These are phyloP conservation scores for Rhizophora apiculata DNA, from an alignment of 345 rosid genomes.

Conservation along the genomic window DNA sequence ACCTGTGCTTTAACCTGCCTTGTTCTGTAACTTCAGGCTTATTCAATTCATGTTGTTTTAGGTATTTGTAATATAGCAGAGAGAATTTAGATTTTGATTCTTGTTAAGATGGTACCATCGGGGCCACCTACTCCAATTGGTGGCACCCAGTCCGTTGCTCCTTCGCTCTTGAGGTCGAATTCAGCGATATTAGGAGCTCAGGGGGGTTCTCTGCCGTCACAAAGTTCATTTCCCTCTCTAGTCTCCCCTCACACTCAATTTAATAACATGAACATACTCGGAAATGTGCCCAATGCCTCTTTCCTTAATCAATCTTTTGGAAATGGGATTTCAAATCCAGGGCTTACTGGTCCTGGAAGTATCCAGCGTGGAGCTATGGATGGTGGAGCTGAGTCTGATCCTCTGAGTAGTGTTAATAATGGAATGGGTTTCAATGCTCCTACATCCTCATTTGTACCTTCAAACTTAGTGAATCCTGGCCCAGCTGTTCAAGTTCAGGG, in stretches of 20 bases:
- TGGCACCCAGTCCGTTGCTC: constrained; percentile 62
- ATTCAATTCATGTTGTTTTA: constrained; percentile 38
- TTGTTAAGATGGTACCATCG: constrained; percentile 69
- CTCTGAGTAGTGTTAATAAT: constrained; percentile 59
- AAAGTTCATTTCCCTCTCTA: constrained; percentile 59
- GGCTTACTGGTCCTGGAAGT: constrained; percentile 48
- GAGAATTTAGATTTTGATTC: constrained; percentile 20
- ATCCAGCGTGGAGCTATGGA: constrained; percentile 58
- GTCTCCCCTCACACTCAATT: constrained; percentile 71
- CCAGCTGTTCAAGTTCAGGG: constrained; percentile 70
- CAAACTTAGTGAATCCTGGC: constrained; percentile 62
- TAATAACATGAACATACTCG: constrained; percentile 71
- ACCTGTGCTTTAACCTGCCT: constrained; percentile 14
- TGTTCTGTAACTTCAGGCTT: constrained; percentile 26
- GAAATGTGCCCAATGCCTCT: constrained; percentile 71
- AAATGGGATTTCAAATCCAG: constrained; percentile 58
- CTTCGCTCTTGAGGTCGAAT: constrained; percentile 68
- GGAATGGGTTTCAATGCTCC: constrained; percentile 63
- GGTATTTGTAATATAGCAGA: constrained; percentile 18
- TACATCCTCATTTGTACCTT: constrained; percentile 51
- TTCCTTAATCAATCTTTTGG: constrained; percentile 84
- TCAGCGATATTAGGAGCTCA: constrained; percentile 72
- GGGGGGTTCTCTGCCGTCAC: constrained; percentile 71
- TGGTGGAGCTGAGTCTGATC: constrained; percentile 73
- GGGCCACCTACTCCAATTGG: constrained; percentile 81